Evolutionary conservation across 495 filamentous ascomycete species (phyloP).

Genomic region (Xylaria flabelliformis): DNA sequence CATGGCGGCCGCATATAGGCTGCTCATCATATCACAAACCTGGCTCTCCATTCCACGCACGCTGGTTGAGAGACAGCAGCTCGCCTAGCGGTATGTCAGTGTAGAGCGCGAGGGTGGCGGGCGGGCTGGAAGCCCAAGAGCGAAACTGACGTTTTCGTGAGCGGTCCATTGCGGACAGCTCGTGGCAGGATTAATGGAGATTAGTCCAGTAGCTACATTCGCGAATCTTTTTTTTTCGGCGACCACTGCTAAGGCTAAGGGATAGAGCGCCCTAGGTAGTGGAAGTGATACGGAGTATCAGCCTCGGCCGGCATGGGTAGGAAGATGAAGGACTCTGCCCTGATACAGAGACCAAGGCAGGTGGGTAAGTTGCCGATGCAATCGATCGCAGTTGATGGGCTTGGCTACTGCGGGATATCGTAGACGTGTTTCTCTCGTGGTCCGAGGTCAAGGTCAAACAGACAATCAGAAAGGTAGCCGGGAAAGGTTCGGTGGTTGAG

Average conservation of each 20-base stretch:
- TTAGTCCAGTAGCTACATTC: slow-evolving; percentile 47
- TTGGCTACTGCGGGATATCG: not conserved
- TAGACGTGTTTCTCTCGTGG: not conserved
- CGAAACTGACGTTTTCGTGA: slow-evolving; percentile 75
- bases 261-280: slow-evolving; percentile 51
- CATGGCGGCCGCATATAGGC: slow-evolving; percentile 23
- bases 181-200: slow-evolving; percentile 25
- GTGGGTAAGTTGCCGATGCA: slow-evolving; percentile 13
- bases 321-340: slow-evolving; percentile 32
- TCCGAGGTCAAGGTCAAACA: not conserved
- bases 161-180: slow-evolving; percentile 73
- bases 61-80: slow-evolving; percentile 83
- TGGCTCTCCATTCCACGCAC: slow-evolving; percentile 86
- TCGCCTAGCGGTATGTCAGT: slow-evolving; percentile 68
- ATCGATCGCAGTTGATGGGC: slow-evolving; percentile 13
- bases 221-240: slow-evolving; percentile 31
- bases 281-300: slow-evolving; percentile 53
- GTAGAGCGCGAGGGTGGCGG: slow-evolving; percentile 5
- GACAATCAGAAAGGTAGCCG: not conserved
- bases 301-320: slow-evolving; percentile 57
- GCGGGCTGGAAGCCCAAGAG: not conserved
- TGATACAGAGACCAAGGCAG: slow-evolving; percentile 36
- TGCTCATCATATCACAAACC: slow-evolving; percentile 58
- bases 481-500: not conserved
- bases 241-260: slow-evolving; percentile 49